Evolutionary conservation across 352 stramenopile genomes (phyloP), one percentile per base, ranked within the genome.

Genomic region (Phytopythium aichiense): DNA sequence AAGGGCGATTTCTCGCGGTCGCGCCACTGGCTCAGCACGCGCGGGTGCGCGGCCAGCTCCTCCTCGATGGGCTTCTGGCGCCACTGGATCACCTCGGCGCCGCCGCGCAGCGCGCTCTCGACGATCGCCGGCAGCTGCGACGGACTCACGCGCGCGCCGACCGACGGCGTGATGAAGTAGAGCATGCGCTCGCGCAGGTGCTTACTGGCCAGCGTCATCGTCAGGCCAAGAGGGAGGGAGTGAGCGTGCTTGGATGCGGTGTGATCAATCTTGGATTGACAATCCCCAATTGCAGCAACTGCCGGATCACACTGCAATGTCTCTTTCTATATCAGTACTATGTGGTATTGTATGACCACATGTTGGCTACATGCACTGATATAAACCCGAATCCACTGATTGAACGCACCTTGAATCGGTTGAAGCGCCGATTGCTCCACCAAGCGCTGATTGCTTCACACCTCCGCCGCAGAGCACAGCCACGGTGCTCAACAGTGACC

Each of bases 121-220:
- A 88, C 78, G 23, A 82, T 64, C 12, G 13, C 20, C 22, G 72
- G 46, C 16, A 88, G 66, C 30, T 68, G 64, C 22, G 56, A 20
- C 11, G 76, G 42, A 3, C 58, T 55, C 52, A 79, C 37, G 31
- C 62, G 60, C 46, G 40, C 43, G 18, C 73, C 68, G 9, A 78
- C 66, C 2, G 76, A 80, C 30, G 78, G 78, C 40, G 78, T 88
- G 68, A 88, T 83, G 73, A 86, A 84, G 68, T 88, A 88, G 53
- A 88, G 76, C 65, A 55, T 46, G 25, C 68, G 72, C 43, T 22
- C 38, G 23, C 40, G 5, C 38, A 60, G 25, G n/a, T 18, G 2
- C 40, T n/a, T 23, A 13, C 13, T n/a, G 23, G 55, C 28, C 40
- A 51, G 55, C 55, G 55, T 52, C 55, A 60, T 60, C 13, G 20